Evolutionary conservation across 1,284 basidiomycete genomes (phyloP).

Genomic region (Rhizoctonia solani): DNA sequence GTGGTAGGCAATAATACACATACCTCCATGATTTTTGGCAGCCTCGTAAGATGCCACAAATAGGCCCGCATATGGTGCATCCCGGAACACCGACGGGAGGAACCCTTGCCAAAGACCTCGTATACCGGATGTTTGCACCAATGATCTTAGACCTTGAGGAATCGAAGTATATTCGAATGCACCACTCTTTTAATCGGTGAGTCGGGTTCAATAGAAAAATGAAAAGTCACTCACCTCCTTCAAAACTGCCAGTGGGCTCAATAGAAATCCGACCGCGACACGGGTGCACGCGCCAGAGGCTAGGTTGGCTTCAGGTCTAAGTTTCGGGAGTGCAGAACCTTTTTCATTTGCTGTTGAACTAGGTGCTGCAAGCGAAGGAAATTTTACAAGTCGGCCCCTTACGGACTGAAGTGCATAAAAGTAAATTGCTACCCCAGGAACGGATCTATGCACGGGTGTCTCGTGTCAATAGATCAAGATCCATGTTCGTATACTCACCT

Average conservation of each 20-base stretch:
- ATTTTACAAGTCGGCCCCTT: slow-evolving; percentile 69
- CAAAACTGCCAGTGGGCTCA: slow-evolving; percentile 93
- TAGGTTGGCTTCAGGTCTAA: slow-evolving; percentile 83
- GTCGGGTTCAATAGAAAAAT: background rate
- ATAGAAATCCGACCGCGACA: slow-evolving; percentile 80
- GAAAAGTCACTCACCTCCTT: slow-evolving; percentile 75
- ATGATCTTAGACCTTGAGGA: slow-evolving; percentile 60
- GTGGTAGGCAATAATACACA: slow-evolving; percentile 38
- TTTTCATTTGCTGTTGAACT: slow-evolving; percentile 39
- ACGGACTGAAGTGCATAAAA: slow-evolving; percentile 85
- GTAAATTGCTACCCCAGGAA: slow-evolving; percentile 92
- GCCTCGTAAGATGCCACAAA: slow-evolving; percentile 92
- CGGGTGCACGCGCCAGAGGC: slow-evolving; percentile 87
- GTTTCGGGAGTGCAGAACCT: slow-evolving; percentile 71
- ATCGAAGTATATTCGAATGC: slow-evolving; percentile 76
- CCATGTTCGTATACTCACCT: slow-evolving; percentile 52
- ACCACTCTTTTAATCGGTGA: slow-evolving; percentile 57
- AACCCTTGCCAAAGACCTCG: slow-evolving; percentile 88
- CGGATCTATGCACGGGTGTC: slow-evolving; percentile 62
- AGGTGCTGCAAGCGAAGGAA: slow-evolving; percentile 57
- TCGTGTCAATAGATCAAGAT: background rate
- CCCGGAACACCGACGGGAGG: slow-evolving; percentile 85
- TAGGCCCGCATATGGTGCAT: slow-evolving; percentile 94
- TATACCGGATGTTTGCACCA: slow-evolving; percentile 70
- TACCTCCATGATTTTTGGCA: slow-evolving; percentile 72